phyloP scores from a whole-genome alignment of 2,329 filamentous ascomycete genomes.

The Penicillium sumatraense region DNA sequence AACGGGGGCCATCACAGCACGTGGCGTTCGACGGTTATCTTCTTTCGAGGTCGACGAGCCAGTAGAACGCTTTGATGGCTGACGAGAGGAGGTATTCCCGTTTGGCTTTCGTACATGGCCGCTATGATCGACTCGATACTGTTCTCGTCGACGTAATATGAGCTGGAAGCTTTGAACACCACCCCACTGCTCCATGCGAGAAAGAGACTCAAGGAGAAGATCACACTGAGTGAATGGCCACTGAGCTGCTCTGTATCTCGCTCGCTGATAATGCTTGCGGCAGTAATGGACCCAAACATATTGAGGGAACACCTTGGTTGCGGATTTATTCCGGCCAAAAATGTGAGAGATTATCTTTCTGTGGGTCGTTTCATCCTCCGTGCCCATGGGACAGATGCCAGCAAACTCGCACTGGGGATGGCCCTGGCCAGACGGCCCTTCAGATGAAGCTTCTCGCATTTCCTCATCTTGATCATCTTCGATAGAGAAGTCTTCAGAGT shows the following conservation, averaged over 20 bases:
- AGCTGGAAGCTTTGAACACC: slow-evolving; percentile 66
- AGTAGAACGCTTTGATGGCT: not conserved
- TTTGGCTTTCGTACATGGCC: no score
- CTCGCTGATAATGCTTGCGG: slow-evolving; percentile 81
- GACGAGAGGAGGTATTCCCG: not conserved
- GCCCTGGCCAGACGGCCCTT: not conserved
- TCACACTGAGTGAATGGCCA: slow-evolving; percentile 66
- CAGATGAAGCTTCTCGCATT: not conserved
- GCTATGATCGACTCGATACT: no score
- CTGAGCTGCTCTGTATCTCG: slow-evolving; percentile 66
- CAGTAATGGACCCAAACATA: slow-evolving; percentile 77
- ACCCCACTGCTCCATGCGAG: slow-evolving; percentile 66
- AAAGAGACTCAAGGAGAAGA: slow-evolving; percentile 66
- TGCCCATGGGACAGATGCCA: slow-evolving; percentile 16
- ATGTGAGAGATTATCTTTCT: slow-evolving; percentile 81
- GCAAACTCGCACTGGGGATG: slow-evolving; percentile 20
- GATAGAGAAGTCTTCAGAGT: not conserved
- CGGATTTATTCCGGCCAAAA: slow-evolving; percentile 81
- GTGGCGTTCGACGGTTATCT: no score
- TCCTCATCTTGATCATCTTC: not conserved
- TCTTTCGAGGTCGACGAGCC: no score
- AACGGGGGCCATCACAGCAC: slow-evolving; percentile 35
- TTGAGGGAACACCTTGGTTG: slow-evolving; percentile 71
- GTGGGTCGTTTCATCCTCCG: slow-evolving; percentile 50
- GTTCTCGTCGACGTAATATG: slow-evolving; percentile 25